These are phyloP conservation scores for Hericium alpestre DNA, from an alignment of 768 basidiomycete species.

Conservation along the genomic window DNA sequence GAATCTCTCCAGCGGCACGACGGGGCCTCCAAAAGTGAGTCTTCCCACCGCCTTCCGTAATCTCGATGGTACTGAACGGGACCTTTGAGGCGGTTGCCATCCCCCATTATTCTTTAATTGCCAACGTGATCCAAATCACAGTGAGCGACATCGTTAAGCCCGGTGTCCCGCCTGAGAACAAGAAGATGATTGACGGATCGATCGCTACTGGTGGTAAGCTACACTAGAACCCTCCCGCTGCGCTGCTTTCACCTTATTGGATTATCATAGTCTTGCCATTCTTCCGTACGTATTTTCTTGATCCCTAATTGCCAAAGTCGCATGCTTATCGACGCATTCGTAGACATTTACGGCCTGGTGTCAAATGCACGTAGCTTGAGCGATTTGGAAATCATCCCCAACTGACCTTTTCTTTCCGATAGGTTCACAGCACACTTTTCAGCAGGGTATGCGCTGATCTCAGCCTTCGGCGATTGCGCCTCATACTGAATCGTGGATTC, in stretches of 20 bases:
- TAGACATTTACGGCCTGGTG: slow-evolving; percentile 37
- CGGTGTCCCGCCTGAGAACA: slow-evolving; percentile 8
- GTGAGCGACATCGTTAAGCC: slow-evolving; percentile 4
- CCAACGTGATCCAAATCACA: slow-evolving; percentile 31
- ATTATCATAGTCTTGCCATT: slow-evolving; percentile 18
- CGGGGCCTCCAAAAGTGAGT: slow-evolving; percentile 34
- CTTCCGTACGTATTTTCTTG: slow-evolving; percentile 15
- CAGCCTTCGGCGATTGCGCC: too few species aligned
- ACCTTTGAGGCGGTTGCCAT: slow-evolving; percentile 50
- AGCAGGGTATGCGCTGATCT: slow-evolving; percentile 12
- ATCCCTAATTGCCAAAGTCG: too few species aligned
- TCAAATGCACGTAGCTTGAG: slow-evolving; percentile 14
- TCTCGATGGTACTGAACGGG: not conserved
- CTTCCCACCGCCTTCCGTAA: not conserved
- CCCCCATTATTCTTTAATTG: slow-evolving; percentile 50
- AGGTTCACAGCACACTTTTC: slow-evolving; percentile 22
- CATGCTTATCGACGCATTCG: not conserved
- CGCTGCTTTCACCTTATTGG: not conserved
- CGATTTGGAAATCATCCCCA: not conserved
- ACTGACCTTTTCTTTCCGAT: not conserved
- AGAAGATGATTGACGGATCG: slow-evolving; percentile 18
- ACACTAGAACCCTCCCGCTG: slow-evolving; percentile 33
- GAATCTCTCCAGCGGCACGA: slow-evolving; percentile 68
- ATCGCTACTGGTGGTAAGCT: slow-evolving; percentile 28
- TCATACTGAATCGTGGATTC: not conserved